These are phyloP conservation scores for Sicyos edulis DNA, from an alignment of 306 rosid genomes.

Conservation along the genomic window DNA sequence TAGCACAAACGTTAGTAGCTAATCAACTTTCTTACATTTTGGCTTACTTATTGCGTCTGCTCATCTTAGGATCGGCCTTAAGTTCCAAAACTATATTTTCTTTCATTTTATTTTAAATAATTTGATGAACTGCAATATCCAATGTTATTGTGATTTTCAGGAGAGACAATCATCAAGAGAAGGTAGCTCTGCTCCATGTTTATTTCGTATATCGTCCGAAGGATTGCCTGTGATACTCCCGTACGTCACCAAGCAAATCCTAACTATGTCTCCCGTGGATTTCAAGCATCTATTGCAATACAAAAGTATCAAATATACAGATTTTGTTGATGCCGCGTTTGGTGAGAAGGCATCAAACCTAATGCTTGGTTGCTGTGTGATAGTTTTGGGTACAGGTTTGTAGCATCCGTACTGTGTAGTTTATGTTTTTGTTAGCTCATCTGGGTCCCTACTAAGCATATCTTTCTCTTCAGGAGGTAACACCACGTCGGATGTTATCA, in stretches of 20 bases:
- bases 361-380: slow-evolving; percentile 80
- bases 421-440: not conserved
- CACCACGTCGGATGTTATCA: slow-evolving; percentile 27
- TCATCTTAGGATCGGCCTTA: too few relatives aligned
- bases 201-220: slow-evolving; percentile 86
- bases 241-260: slow-evolving; percentile 66
- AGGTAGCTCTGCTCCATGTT: slow-evolving; percentile 70
- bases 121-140: not conserved
- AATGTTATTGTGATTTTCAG: slow-evolving; percentile 30
- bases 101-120: not conserved
- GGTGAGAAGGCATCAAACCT: slow-evolving; percentile 59
- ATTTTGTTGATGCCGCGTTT: slow-evolving; percentile 69
- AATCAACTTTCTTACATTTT: not conserved
- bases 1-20: not conserved
- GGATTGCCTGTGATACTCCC: slow-evolving; percentile 91
- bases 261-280: slow-evolving; percentile 57
- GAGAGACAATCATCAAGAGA: slow-evolving; percentile 92
- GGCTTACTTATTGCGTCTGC: too few relatives aligned
- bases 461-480: slow-evolving; percentile 37
- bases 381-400: slow-evolving; percentile 63
- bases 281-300: slow-evolving; percentile 75
- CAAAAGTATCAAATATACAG: slow-evolving; percentile 68
- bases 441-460: not conserved
- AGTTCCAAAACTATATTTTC: not conserved
- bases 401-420: slow-evolving; percentile 8